Percentiles rank a stretch among this genome's conserved stretches.
phyloP scores from a whole-genome alignment of 495 filamentous ascomycete genomes.

The Daldinia grandis region DNA sequence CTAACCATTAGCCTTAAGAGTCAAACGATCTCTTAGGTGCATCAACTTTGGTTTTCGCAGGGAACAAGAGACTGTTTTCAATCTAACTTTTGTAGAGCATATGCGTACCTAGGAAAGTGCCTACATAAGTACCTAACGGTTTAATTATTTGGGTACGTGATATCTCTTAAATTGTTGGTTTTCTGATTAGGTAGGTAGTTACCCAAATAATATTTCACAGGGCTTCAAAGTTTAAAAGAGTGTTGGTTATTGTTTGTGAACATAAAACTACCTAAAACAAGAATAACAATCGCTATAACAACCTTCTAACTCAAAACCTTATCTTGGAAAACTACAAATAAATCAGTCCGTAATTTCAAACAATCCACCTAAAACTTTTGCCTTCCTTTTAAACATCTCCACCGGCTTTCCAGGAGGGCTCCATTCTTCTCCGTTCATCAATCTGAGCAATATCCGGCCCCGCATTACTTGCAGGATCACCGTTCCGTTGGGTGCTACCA shows the following conservation, averaged over 20 bases:
- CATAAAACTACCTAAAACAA: background rate
- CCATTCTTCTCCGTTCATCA: background rate
- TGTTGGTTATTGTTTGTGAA: background rate
- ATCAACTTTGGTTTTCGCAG: background rate
- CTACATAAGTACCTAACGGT: no score
- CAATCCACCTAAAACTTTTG: background rate
- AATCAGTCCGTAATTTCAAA: background rate
- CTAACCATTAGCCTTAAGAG: background rate
- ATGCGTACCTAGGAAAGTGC: background rate
- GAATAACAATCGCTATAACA: background rate
- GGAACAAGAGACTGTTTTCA: no score
- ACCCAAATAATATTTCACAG: background rate
- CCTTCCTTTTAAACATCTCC: background rate
- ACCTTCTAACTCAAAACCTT: background rate
- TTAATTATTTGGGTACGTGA: no score
- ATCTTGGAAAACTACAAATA: background rate
- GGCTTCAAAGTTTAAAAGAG: background rate
- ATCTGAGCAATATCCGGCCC: constrained; percentile 6
- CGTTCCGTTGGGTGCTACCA: background rate
- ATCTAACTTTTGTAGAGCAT: background rate
- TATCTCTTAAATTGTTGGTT: background rate
- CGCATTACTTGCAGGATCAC: background rate
- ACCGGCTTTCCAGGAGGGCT: background rate
- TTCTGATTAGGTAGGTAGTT: no score
- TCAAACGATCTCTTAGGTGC: background rate